phyloP scores from a whole-genome alignment of 2,329 filamentous ascomycete genomes.

The Scedosporium apiospermum region DNA sequence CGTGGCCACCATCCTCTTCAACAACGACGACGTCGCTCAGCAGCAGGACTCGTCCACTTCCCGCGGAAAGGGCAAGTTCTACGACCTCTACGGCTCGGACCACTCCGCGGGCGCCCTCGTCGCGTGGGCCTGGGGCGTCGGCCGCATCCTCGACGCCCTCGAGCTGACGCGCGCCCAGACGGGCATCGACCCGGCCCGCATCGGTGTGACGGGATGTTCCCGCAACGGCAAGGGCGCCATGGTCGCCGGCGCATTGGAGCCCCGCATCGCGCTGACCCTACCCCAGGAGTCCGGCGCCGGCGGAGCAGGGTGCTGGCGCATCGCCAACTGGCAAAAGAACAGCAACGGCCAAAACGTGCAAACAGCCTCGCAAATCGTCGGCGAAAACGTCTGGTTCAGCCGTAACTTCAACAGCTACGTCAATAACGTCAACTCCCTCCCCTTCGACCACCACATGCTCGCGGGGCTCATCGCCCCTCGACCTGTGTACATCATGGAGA shows the following conservation, averaged over 20 bases:
- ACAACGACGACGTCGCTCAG: conserved; percentile 46
- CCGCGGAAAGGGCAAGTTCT: conserved; percentile 50
- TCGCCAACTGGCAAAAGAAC: conserved; percentile 38
- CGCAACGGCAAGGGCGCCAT: conserved; percentile 56
- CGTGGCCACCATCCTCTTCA: conserved; percentile 49
- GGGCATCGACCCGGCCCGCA: conserved; percentile 36
- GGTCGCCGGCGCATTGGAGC: conserved; percentile 46
- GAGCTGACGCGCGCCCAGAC: conserved; percentile 20
- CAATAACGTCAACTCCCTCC: conserved; percentile 31
- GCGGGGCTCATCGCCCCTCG: conserved; percentile 40
- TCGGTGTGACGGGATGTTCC: conserved; percentile 55
- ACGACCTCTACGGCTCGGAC: conserved; percentile 41
- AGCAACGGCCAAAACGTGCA: conserved; percentile 46
- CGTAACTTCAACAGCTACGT: conserved; percentile 41
- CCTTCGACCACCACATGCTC: conserved; percentile 43
- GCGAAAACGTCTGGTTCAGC: conserved; percentile 56
- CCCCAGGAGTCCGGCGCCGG: conserved; percentile 54
- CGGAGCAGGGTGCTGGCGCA: conserved; percentile 52
- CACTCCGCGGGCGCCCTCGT: conserved; percentile 23
- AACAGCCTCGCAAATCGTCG: conserved; percentile 47
- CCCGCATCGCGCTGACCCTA: conserved; percentile 49
- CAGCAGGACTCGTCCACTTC: conserved; percentile 29
- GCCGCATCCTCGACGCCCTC: conserved; percentile 37
- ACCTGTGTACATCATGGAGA: conserved; percentile 40
- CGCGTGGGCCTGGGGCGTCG: conserved; percentile 41